Evolutionary conservation across 345 rosid genomes (phyloP), one percentile per base, ranked within the genome.

Genomic region (Clausena lansium): DNA sequence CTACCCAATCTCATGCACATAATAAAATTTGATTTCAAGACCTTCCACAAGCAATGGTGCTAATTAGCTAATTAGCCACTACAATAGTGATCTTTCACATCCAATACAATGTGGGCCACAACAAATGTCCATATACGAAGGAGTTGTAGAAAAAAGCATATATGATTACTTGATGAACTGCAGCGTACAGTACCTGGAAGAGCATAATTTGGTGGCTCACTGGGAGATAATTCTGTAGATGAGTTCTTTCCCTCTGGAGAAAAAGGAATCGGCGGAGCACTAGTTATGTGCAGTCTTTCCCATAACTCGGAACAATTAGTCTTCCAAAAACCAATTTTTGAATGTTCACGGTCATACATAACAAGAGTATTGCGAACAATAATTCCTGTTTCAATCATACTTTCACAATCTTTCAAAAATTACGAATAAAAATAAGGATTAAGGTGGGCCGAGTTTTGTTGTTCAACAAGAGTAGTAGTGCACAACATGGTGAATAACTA

Each of bases 241-340:
- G 88, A 80, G 78, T 81, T 83, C 60, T 84, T 78, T 67, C 73
- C 73, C 35, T 73, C 61, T 20, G 87, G 64, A 80, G 91, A 76
- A 71, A 88, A 79, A 69, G 87, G 84, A 55, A 76, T 63, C 60
- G 87, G 84, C 22, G 93, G 81, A 76, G 85, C 85, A 84, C 80
- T 83, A 79, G 82, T 81, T 36, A 83, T 52, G 59, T 89, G 88
- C 79, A 94, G 90, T 84, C 90, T 92, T 85, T 89, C 91, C 86
- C 95, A 92, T 77, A 96, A 80, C 84, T 91, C 91, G 1, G 98
- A 93, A 81, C 99, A 96, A 78, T 96, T 94, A 27, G 99, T 96
- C 89, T 95, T 96, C 99, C 98, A 92, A 75, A 96, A 96, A 39
- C 99, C 99, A 71, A 94, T 86, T 81, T 86, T 91, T 36, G 91